Evolutionary conservation across 148 eudicot species (phyloP).

Genomic region (Hydrangea macrophylla): DNA sequence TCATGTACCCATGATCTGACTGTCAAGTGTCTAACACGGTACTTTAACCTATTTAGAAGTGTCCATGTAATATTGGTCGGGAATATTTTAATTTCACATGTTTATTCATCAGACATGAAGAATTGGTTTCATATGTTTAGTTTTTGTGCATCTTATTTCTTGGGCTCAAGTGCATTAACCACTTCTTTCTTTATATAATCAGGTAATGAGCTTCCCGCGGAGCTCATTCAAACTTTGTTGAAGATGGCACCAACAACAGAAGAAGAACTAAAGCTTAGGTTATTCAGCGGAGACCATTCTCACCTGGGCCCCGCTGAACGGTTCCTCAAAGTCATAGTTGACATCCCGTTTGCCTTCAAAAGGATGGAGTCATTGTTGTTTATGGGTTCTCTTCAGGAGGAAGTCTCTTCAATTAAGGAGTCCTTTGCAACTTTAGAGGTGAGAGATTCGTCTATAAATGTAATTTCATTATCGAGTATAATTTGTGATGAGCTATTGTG

Average conservation of each 20-base stretch:
- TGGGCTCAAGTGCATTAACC: background rate
- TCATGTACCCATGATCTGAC: background rate
- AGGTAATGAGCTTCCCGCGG: constrained; percentile 80
- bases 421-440: constrained; percentile 70
- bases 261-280: constrained; percentile 85
- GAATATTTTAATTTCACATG: too few species aligned
- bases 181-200: constrained; percentile 13
- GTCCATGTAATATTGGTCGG: too few species aligned
- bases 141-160: background rate
- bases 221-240: constrained; percentile 65
- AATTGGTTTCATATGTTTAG: too few species aligned
- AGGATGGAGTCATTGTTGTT: constrained; percentile 71
- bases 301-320: constrained; percentile 73
- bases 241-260: constrained; percentile 89
- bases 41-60: too few species aligned
- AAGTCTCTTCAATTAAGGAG: constrained; percentile 49
- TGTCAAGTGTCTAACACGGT: too few species aligned
- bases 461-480: background rate
- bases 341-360: constrained; percentile 73
- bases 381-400: constrained; percentile 67
- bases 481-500: background rate
- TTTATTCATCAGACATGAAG: too few species aligned
- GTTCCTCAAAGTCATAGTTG: constrained; percentile 68
- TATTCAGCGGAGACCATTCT: constrained; percentile 52
- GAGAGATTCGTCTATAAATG: constrained; percentile 14